Conservation (phyloP, 1,284 basidiomycete species). For the Cutaneotrichosporon mucoides region DNA sequence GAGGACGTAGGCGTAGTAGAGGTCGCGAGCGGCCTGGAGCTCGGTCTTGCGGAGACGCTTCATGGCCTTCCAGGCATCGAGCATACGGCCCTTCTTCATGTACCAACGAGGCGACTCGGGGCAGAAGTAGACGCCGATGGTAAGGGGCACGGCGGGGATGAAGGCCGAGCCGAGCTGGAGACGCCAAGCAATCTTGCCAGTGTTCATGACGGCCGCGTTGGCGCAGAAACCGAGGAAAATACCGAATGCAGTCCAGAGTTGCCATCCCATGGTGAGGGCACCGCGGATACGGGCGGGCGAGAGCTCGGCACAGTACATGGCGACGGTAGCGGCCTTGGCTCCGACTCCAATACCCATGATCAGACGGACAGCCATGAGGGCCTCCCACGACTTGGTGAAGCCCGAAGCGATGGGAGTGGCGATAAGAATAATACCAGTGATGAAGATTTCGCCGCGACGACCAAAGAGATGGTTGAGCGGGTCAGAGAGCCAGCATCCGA, state of each 20-base stretch:
- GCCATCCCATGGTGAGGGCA: conserved; percentile 52
- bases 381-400: conserved; percentile 58
- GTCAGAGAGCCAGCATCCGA: conserved; percentile 60
- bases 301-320: conserved; percentile 45
- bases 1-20: conserved; percentile 60
- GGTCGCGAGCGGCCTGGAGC: conserved; percentile 68
- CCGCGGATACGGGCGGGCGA: conserved; percentile 52
- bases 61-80: conserved; percentile 62
- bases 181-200: conserved; percentile 47
- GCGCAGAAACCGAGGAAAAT: conserved; percentile 32
- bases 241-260: conserved; percentile 21
- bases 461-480: conserved; percentile 68
- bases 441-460: conserved; percentile 70
- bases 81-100: conserved; percentile 52
- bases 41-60: conserved; percentile 59
- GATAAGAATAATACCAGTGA: conserved; percentile 48
- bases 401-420: conserved; percentile 50
- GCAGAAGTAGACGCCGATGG: conserved; percentile 10
- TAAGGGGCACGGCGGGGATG: conserved; percentile 44
- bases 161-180: conserved; percentile 51
- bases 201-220: conserved; percentile 15
- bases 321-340: conserved; percentile 52
- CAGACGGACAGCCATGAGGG: conserved; percentile 49
- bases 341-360: conserved; percentile 47
- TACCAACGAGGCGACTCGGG: conserved; percentile 36